Conservation (phyloP, 2,329 filamentous ascomycete genomes). For the Neofusicoccum parvum region DNA sequence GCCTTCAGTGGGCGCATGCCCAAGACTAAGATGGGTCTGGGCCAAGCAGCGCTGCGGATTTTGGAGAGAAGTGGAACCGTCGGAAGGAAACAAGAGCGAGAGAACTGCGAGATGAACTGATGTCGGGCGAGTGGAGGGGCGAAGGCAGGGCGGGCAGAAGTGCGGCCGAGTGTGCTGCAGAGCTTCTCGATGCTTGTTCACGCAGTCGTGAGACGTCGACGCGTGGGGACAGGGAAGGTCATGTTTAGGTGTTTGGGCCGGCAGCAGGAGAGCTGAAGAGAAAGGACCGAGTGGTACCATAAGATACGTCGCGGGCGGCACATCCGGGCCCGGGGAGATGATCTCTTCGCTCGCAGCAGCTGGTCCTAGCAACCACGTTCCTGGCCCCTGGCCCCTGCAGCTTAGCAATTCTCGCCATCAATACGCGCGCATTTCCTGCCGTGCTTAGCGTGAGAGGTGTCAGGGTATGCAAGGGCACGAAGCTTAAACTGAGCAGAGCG, state of each 20-base stretch:
- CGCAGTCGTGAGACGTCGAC: not conserved
- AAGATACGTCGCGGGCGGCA: not conserved
- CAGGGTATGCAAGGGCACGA: not conserved
- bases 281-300: constrained; percentile 8
- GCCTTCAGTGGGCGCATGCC: constrained; percentile 6
- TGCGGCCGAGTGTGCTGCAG: not conserved
- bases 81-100: not conserved
- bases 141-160: not conserved
- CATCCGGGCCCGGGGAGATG: not conserved
- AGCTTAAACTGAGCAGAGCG: not conserved
- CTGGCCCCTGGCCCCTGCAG: constrained; percentile 6
- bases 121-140: not conserved
- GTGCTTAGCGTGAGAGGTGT: not conserved
- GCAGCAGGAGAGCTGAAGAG: not conserved
- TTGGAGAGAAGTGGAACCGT: not conserved
- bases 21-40: not conserved
- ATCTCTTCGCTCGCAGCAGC: not conserved
- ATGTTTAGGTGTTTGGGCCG: constrained; percentile 11
- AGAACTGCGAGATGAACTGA: not conserved
- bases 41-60: not conserved
- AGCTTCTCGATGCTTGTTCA: not conserved
- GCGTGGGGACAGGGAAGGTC: not conserved
- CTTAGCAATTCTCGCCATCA: not conserved
- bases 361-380: not conserved
- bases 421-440: not conserved